Evolutionary conservation across 768 basidiomycete species (phyloP), one percentile per base, ranked within the genome.

Genomic region (Hypholoma fasciculare): DNA sequence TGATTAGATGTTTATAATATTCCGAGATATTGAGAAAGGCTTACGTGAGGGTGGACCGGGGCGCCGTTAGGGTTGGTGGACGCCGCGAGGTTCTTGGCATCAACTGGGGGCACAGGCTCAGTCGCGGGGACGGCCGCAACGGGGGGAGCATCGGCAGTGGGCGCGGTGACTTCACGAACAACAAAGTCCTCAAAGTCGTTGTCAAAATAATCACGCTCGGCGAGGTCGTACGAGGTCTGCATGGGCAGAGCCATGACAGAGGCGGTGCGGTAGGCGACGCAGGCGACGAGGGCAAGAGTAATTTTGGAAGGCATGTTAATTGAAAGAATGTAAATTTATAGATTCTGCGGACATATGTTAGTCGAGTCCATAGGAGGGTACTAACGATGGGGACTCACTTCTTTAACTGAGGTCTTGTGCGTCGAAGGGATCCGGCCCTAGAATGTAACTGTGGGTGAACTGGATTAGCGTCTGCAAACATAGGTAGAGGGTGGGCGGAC

Each of bases 231-330:
- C 19, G 47, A n/a, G 20, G 44, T 17, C 55, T 60, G 57, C 58
- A 59, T 20, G 39, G 61, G 64, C 16, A 63, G 49, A 40, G 62
- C 54, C 62, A 63, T 61, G 17, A 63, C 61, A 20, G 57, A 16
- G 13, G 40, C 58, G 48, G 58, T 42, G 26, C 56, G 49, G 52
- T 54, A 59, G 34, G 63, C 63, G 37, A 64, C 58, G 54, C 52
- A 54, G 50, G 59, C 56, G 55, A 60, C 60, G 46, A 62, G 56
- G 60, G 63, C 63, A 37, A 64, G 52, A 42, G 60, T 57, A 39
- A 57, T 55, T 54, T 60, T 62, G 30, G 63, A 64, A 62, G 63
- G 63, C 63, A 64, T 61, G n/a, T 54, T 61, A 50, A 50, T 58
- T 60, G 39, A 58, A 49, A 39, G 57, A 52, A 58, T 23, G 38